These are phyloP conservation scores for Vinca minor DNA, from an alignment of 257 asterid genomes.

Conservation along the genomic window DNA sequence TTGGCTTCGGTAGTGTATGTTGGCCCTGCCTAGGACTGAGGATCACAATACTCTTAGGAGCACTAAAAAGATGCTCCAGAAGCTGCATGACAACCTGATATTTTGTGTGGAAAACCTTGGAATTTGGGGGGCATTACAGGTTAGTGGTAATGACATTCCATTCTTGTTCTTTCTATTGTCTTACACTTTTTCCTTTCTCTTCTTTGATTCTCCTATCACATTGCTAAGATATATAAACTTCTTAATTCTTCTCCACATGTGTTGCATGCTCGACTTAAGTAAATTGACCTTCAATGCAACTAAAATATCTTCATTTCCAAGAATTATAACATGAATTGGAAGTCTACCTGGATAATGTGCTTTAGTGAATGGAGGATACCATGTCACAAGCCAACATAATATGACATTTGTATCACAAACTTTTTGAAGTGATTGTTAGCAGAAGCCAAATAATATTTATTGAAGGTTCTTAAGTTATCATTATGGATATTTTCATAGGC, in stretches of 20 bases:
- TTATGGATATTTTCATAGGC: constrained; percentile 44
- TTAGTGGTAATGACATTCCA: constrained; percentile 25
- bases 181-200: constrained; percentile 4
- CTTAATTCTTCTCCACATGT: neutral
- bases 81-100: constrained; percentile 52
- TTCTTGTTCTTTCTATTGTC: constrained; percentile 7
- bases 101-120: constrained; percentile 84
- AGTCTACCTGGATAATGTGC: neutral
- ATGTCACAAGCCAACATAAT: neutral
- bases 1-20: constrained; percentile 46
- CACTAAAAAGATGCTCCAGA: constrained; percentile 52
- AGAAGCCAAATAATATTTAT: neutral
- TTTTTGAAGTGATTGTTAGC: neutral
- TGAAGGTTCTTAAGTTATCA: constrained; percentile 20
- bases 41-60: constrained; percentile 48
- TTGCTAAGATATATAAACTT: neutral
- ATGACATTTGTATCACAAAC: neutral
- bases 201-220: constrained; percentile 5
- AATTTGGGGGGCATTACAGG: constrained; percentile 88
- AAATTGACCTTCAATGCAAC: neutral
- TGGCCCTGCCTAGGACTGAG: constrained; percentile 32
- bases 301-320: neutral
- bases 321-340: neutral
- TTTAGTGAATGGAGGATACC: neutral
- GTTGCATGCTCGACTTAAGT: neutral